Percentiles rank a stretch among this genome's conserved stretches.
Evolutionary conservation across 345 rosid genomes (phyloP).

Genomic region (Brassica nigra): DNA sequence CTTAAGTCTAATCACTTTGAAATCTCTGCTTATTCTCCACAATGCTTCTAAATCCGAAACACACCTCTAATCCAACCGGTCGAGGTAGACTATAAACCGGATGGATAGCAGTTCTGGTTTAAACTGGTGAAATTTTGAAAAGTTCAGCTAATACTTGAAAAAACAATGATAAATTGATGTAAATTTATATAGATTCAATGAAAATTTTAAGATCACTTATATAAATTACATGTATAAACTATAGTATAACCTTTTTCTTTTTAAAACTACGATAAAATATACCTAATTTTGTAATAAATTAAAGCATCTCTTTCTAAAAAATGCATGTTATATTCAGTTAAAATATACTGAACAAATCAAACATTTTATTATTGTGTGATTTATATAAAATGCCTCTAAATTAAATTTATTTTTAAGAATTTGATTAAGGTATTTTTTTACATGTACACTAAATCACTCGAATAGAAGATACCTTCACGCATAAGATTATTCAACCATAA

Average conservation of each 20-base stretch:
- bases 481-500: not conserved
- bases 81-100: not conserved
- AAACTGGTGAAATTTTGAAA: not conserved
- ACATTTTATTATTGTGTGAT: not conserved
- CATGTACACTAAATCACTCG: not conserved
- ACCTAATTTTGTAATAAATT: too few relatives aligned
- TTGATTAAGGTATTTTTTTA: too few relatives aligned
- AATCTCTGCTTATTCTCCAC: not conserved
- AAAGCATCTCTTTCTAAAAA: too few relatives aligned
- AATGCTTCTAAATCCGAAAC: conserved; percentile 23
- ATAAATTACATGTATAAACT: too few relatives aligned
- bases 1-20: conserved; percentile 37
- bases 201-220: too few relatives aligned
- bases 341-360: not conserved
- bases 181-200: too few relatives aligned
- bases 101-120: not conserved
- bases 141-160: not conserved
- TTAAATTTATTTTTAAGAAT: too few relatives aligned
- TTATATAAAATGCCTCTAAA: not conserved
- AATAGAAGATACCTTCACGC: not conserved
- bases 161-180: not conserved
- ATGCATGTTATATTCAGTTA: too few relatives aligned
- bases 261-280: too few relatives aligned
- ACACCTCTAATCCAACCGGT: conserved; percentile 4
- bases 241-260: too few relatives aligned